Percentiles rank a stretch among this genome's conserved stretches.
Conservation (phyloP, 371 early-diverging fungal genomes). For the Apophysomyces sp. region DNA sequence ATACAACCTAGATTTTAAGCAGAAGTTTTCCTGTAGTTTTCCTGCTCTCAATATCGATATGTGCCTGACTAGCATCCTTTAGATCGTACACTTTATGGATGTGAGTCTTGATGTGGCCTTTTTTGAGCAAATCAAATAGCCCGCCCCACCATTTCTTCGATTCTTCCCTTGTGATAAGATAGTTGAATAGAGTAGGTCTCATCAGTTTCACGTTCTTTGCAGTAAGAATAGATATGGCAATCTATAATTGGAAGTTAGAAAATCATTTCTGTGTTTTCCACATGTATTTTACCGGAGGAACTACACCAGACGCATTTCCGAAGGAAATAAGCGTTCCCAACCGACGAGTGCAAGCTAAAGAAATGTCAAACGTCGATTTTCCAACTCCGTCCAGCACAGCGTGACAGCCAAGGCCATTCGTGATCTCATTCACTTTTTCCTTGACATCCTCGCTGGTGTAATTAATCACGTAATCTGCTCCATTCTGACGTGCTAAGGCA, state of each 20-base stretch:
- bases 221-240: slow-evolving; percentile 65
- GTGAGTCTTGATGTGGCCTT: slow-evolving; percentile 58
- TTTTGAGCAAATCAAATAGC: slow-evolving; percentile 55
- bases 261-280: background rate
- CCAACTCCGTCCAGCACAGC: slow-evolving; percentile 94
- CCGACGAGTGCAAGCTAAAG: slow-evolving; percentile 69
- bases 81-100: slow-evolving; percentile 78
- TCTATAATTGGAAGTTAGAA: slow-evolving; percentile 3
- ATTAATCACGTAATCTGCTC: slow-evolving; percentile 78
- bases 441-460: slow-evolving; percentile 69
- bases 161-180: slow-evolving; percentile 71
- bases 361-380: slow-evolving; percentile 79
- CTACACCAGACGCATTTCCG: slow-evolving; percentile 91
- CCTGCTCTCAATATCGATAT: slow-evolving; percentile 76
- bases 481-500: slow-evolving; percentile 64
- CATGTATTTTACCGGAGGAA: slow-evolving; percentile 55
- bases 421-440: slow-evolving; percentile 74
- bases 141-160: slow-evolving; percentile 59
- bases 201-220: slow-evolving; percentile 75
- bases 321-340: slow-evolving; percentile 86
- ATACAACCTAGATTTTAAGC: slow-evolving; percentile 28
- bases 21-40: slow-evolving; percentile 78
- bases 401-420: slow-evolving; percentile 76
- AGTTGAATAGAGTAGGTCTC: slow-evolving; percentile 76
- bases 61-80: slow-evolving; percentile 75